Conservation (phyloP, 305 asterid species). For the Ajuga reptans region DNA sequence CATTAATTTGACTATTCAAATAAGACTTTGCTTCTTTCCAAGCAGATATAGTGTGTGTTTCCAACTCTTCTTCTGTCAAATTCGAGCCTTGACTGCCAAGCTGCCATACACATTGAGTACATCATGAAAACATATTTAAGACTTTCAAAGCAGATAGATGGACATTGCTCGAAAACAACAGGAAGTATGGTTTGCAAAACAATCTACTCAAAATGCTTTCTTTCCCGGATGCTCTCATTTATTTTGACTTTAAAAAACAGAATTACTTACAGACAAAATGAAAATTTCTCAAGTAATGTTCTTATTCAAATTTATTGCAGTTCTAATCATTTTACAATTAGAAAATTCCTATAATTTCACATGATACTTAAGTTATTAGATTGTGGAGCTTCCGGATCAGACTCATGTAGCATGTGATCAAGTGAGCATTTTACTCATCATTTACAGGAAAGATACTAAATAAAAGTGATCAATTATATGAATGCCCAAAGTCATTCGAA, state of each 20-base stretch:
- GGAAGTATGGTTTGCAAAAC: no score
- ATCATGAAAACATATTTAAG: background rate
- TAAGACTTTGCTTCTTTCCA: constrained; percentile 85
- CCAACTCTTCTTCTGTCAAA: constrained; percentile 88
- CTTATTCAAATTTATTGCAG: background rate
- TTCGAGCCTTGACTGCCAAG: constrained; percentile 86
- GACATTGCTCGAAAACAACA: background rate
- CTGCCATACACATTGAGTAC: constrained; percentile 34
- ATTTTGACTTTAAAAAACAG: background rate
- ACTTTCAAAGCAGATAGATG: background rate
- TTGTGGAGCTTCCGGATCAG: background rate
- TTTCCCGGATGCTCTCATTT: no score
- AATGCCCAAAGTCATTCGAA: background rate
- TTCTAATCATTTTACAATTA: background rate
- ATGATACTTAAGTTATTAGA: background rate
- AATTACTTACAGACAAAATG: no score
- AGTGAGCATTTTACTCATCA: background rate
- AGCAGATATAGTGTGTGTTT: constrained; percentile 82
- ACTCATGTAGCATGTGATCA: background rate
- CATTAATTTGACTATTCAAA: constrained; percentile 50
- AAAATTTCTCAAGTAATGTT: background rate
- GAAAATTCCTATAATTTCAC: background rate
- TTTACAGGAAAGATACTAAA: background rate
- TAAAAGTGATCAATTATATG: background rate
- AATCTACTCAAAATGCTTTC: no score